phyloP scores from a whole-genome alignment of 495 filamentous ascomycete species.

The Podospora didyma region DNA sequence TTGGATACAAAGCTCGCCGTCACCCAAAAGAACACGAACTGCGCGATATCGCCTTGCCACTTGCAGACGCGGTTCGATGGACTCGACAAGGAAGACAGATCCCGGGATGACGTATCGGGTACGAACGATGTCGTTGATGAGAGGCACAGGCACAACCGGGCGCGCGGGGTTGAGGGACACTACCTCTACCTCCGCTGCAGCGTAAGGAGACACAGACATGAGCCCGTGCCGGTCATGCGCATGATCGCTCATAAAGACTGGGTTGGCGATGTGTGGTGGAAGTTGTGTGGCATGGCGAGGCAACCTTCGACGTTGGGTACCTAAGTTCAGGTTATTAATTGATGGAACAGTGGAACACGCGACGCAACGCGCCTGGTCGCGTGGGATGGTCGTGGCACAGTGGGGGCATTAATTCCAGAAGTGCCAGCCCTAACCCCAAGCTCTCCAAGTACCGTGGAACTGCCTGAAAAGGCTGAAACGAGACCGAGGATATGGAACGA shows the following conservation, averaged over 20 bases:
- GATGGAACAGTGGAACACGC: too few species aligned
- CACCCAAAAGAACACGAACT: conserved; percentile 36
- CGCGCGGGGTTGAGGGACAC: conserved; percentile 13
- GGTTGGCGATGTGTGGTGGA: too few species aligned
- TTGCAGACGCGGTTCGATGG: conserved; percentile 25
- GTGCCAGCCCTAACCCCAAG: background rate
- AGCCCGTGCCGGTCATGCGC: background rate
- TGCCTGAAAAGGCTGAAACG: too few species aligned
- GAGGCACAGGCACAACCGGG: conserved; percentile 45
- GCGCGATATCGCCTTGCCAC: conserved; percentile 9
- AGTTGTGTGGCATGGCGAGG: too few species aligned
- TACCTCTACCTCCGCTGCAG: background rate
- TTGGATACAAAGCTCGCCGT: conserved; percentile 43
- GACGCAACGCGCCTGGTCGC: too few species aligned
- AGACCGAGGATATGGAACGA: too few species aligned
- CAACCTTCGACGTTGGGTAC: too few species aligned
- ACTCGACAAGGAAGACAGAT: conserved; percentile 43
- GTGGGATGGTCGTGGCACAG: too few species aligned
- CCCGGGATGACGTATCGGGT: conserved; percentile 35
- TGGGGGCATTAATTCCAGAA: background rate
- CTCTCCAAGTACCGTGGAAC: background rate
- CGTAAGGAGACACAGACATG: background rate
- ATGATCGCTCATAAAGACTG: background rate
- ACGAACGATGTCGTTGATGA: conserved; percentile 42
- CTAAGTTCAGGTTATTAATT: too few species aligned